Evolutionary conservation across 352 stramenopile genomes (phyloP), one percentile per base, ranked within the genome.

Genomic region (Pythium grandisporangium): DNA sequence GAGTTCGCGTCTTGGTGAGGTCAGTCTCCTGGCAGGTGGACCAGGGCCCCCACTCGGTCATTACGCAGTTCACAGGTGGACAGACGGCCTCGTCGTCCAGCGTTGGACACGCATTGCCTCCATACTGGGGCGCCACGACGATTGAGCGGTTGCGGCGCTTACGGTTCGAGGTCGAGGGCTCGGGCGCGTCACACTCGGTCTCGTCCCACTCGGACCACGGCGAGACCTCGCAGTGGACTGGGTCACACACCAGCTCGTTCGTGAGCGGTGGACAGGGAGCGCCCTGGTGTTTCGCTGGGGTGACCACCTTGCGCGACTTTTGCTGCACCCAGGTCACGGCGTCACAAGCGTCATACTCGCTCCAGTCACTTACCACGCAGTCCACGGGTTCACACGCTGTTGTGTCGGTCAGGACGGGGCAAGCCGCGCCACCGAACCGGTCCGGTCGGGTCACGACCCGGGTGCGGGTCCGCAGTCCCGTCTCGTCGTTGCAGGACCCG

Each of bases 211-310:
- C 22, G 21, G 35, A 29, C 29, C 20, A 53, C 4, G 6, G 8
- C 6, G 48, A 69, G 33, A 81, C 26, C 2, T 60, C 51, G 36
- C 74, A 87, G 41, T 82, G 42, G 14, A 80, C 37, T 1, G 69
- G 63, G 1, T 70, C 57, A 30, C 74, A 87, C 2, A 70, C 19
- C 11, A 81, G 25, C 5, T 75, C 62, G 21, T 85, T 79, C 13
- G 50, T 62, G 4, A 68, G 34, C 1, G 64, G 48, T 2, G 65
- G 64, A 33, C 74, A 88, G 1, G 46, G 22, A 0, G 41, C 37
- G 6, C 74, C 74, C 11, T 53, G 49, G 53, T 71, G 77, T 27
- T 65, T 56, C 0, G 71, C 40, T 34, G 52, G 25, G n/a, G 41
- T 33, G 6, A 51, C 42, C 20, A 84, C 45, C 2, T 30, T 37